Percentiles rank a stretch among this genome's conserved stretches.
Conservation (phyloP, 768 basidiomycete species). For the Auriscalpium vulgare region DNA sequence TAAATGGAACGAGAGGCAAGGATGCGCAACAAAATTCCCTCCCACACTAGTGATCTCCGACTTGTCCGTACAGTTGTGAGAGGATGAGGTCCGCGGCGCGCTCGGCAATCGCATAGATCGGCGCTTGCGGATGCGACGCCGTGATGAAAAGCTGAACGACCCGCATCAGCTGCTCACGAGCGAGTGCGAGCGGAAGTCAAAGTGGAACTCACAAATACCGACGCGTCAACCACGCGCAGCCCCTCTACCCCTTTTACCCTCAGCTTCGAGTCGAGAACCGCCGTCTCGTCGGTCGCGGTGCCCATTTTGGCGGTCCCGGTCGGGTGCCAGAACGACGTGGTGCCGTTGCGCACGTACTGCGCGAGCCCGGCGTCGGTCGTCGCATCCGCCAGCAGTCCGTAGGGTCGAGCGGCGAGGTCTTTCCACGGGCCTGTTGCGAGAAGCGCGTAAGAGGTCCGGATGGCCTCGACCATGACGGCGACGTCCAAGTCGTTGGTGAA, state of each 20-base stretch:
- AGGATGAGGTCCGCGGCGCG: not conserved
- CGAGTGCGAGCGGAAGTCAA: not conserved
- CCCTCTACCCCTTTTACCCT: conserved; percentile 3
- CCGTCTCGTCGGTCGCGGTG: conserved; percentile 20
- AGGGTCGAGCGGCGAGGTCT: not conserved
- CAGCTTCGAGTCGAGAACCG: conserved; percentile 32
- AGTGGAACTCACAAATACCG: not conserved
- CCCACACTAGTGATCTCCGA: too few species aligned
- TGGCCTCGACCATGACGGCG: not conserved
- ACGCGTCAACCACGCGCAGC: conserved; percentile 4
- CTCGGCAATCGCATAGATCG: not conserved
- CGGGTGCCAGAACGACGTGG: conserved; percentile 18
- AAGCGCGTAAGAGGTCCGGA: not conserved
- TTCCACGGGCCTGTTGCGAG: not conserved
- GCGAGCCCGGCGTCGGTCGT: conserved; percentile 14
- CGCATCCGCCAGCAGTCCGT: not conserved
- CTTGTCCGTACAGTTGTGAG: too few species aligned
- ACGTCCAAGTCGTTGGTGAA: conserved; percentile 1
- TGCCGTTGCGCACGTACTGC: conserved; percentile 10
- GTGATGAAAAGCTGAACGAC: not conserved
- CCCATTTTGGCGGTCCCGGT: conserved; percentile 35
- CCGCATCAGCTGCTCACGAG: too few species aligned
- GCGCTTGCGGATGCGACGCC: conserved; percentile 1
- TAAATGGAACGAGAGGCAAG: too few species aligned
- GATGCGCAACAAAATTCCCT: too few species aligned